These are phyloP conservation scores for Panaeolus cyanescens DNA, from an alignment of 768 basidiomycete genomes.

Conservation along the genomic window DNA sequence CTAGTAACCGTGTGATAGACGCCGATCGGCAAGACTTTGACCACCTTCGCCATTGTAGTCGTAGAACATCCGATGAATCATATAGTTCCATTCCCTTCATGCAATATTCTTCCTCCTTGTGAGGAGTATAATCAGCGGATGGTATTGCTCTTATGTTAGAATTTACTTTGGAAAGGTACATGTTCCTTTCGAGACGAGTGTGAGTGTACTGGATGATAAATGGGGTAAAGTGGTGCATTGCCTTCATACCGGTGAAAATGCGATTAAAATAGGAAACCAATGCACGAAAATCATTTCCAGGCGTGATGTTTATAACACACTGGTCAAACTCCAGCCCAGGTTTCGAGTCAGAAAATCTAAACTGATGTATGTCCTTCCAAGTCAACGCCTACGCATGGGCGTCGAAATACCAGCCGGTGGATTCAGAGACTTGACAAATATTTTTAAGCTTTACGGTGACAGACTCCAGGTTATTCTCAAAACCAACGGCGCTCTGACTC, in stretches of 20 bases:
- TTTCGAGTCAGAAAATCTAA: background rate
- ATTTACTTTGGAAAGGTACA: background rate
- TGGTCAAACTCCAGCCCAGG: background rate
- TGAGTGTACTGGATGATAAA: background rate
- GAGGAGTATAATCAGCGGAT: too few relatives aligned
- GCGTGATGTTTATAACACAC: background rate
- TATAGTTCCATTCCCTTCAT: too few relatives aligned
- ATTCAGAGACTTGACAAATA: too few relatives aligned
- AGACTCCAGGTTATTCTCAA: too few relatives aligned
- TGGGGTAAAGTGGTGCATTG: background rate
- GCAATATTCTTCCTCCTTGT: too few relatives aligned
- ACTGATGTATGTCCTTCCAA: too few relatives aligned
- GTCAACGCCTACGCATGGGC: too few relatives aligned
- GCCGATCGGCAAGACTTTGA: background rate
- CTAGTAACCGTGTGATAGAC: background rate
- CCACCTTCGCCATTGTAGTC: too few relatives aligned
- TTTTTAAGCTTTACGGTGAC: too few relatives aligned
- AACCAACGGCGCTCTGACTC: too few relatives aligned
- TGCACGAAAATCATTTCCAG: slow-evolving; percentile 2
- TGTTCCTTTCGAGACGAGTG: background rate
- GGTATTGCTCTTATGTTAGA: background rate
- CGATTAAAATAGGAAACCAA: background rate
- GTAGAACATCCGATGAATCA: too few relatives aligned
- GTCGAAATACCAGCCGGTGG: too few relatives aligned
- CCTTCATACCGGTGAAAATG: background rate